A percentile compares a stretch with the other conserved stretches of the same genome.
phyloP scores from a whole-genome alignment of 192 early-diverging fungal species.

The Rhizophagus prolifer region DNA sequence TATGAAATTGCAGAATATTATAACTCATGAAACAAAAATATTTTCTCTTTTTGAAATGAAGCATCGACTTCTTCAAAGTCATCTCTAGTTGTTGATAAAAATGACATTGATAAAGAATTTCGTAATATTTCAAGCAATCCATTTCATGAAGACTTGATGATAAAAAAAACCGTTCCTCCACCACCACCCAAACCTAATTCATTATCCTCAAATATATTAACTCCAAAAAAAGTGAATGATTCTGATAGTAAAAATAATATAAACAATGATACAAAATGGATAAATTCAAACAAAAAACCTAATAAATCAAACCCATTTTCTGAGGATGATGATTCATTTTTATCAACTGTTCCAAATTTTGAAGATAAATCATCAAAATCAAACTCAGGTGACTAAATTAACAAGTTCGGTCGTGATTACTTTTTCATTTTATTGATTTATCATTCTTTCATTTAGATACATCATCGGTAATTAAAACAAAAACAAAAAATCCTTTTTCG shows the following conservation, averaged over 20 bases:
- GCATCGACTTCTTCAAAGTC: not conserved
- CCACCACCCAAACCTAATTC: not conserved
- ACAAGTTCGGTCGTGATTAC: no score
- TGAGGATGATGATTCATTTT: constrained; percentile 13
- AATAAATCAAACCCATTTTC: constrained; percentile 6
- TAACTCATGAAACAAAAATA: no score
- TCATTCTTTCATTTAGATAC: not conserved
- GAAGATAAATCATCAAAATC: not conserved
- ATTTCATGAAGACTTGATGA: not conserved
- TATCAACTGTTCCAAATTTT: not conserved
- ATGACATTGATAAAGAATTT: not conserved
- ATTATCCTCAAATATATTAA: not conserved
- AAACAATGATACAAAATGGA: not conserved
- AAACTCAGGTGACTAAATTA: not conserved
- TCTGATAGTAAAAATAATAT: not conserved
- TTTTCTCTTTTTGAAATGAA: not conserved
- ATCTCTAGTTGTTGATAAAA: not conserved
- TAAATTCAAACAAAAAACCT: not conserved
- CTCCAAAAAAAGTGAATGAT: not conserved
- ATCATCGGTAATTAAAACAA: not conserved
- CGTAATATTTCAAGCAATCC: constrained; percentile 1
- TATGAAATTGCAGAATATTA: not conserved
- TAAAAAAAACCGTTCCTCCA: no score
- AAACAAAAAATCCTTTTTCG: not conserved
- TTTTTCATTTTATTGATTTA: not conserved